Evolutionary conservation across 2,329 filamentous ascomycete species (phyloP).

Genomic region (Waltergamsia citrina): DNA sequence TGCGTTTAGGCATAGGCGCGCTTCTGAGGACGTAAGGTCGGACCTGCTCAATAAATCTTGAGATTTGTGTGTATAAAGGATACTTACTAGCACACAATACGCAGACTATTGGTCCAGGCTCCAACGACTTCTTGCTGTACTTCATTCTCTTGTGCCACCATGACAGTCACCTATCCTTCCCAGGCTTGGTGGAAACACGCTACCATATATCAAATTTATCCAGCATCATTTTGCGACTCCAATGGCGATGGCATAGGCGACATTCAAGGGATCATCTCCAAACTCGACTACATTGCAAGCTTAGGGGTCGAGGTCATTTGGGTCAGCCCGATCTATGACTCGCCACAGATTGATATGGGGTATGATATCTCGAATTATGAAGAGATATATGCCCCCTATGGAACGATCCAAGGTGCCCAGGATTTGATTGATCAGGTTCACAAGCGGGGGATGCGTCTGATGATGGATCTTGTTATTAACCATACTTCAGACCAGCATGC

Average conservation of each 20-base stretch:
- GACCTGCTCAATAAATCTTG: too few relatives aligned
- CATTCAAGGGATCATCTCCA: slow-evolving; percentile 49
- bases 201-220: slow-evolving; percentile 48
- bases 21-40: too few relatives aligned
- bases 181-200: slow-evolving; percentile 50
- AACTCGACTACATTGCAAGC: slow-evolving; percentile 49
- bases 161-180: too few relatives aligned
- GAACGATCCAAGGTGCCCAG: slow-evolving; percentile 58
- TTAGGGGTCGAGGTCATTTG: slow-evolving; percentile 58
- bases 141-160: too few relatives aligned
- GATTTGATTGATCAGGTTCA: slow-evolving; percentile 49
- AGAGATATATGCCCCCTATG: slow-evolving; percentile 53
- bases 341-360: slow-evolving; percentile 60
- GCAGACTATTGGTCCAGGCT: too few relatives aligned
- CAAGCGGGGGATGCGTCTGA: slow-evolving; percentile 53
- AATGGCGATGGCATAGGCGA: slow-evolving; percentile 53
- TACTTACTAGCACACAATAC: too few relatives aligned
- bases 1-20: too few relatives aligned
- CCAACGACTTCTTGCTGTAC: too few relatives aligned
- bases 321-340: slow-evolving; percentile 56
- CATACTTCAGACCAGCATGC: slow-evolving; percentile 54
- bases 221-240: slow-evolving; percentile 44
- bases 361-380: slow-evolving; percentile 63
- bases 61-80: too few relatives aligned
- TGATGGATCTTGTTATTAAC: slow-evolving; percentile 70